These are phyloP conservation scores for Penicillium sp. DNA, from an alignment of 2,329 filamentous ascomycete species.

Conservation along the genomic window DNA sequence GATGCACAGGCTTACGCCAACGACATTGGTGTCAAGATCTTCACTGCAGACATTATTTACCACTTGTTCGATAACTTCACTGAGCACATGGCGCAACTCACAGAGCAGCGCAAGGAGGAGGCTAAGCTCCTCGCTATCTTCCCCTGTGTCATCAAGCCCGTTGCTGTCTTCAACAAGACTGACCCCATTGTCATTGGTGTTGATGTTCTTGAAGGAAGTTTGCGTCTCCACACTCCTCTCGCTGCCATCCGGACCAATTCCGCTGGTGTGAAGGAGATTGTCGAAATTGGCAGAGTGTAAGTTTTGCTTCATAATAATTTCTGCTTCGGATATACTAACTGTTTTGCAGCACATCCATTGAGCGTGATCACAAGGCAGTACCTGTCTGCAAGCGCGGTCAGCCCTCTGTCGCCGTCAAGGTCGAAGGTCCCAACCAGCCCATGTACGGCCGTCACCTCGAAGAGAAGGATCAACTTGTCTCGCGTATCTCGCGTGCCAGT, in stretches of 20 bases:
- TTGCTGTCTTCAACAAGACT: slow-evolving; percentile 98
- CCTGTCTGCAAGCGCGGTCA: slow-evolving; percentile 91
- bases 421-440: slow-evolving; percentile 90
- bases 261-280: slow-evolving; percentile 76
- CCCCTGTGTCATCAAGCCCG: slow-evolving; percentile 85
- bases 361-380: slow-evolving; percentile 96
- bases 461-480: slow-evolving; percentile 86
- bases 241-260: slow-evolving; percentile 81
- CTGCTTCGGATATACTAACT: slow-evolving; percentile 16
- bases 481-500: slow-evolving; percentile 78
- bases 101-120: slow-evolving; percentile 93
- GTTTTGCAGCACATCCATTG: slow-evolving; percentile 76
- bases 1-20: slow-evolving; percentile 90
- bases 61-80: slow-evolving; percentile 97
- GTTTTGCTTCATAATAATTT: slow-evolving; percentile 40
- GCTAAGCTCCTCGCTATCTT: slow-evolving; percentile 95
- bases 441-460: slow-evolving; percentile 94
- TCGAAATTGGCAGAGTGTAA: slow-evolving; percentile 90
- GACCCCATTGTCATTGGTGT: slow-evolving; percentile 92
- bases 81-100: slow-evolving; percentile 84
- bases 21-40: slow-evolving; percentile 93
- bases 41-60: slow-evolving; percentile 98
- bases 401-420: slow-evolving; percentile 97
- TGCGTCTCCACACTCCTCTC: slow-evolving; percentile 86
- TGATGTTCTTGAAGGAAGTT: slow-evolving; percentile 87